Evolutionary conservation across 2,329 filamentous ascomycete species (phyloP), one percentile per base, ranked within the genome.

Genomic region (Fonsecaea multimorphosa): DNA sequence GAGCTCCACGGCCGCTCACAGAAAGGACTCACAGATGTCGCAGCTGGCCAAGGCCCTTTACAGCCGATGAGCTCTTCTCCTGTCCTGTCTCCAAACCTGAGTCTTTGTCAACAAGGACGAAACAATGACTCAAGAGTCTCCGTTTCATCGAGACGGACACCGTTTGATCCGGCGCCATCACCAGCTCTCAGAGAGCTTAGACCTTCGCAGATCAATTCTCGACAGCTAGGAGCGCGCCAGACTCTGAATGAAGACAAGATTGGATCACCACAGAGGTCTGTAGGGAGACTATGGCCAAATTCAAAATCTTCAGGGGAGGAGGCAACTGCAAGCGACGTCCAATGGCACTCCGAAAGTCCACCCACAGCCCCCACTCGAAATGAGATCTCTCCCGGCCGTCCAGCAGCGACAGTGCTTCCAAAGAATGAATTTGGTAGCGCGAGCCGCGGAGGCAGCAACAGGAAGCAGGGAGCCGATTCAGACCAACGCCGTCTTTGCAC

Each of bases 151-250:
- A 54, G 19, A 38, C 11, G 22, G n/a, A 46, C 24, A 16, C 12
- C 44, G 27, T 36, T 22, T 24, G 6, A 32, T 19, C 52, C 9
- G 5, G 52, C 40, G 22, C 49, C 5, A 36, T 52, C 55, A 9
- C 34, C 59, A n/a, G 36, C 9, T 22, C 44, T 65, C 4, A 57
- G n/a, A 38, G 63, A 65, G 46, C 32, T 63, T 27, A 52, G 31
- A 19, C 49, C 46, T n/a, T 56, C 63, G 14, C 38, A 61, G 36
- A n/a, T 60, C 16, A 68, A 65, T 34, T 36, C 49, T 12, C 59
- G 32, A 31, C 34, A 24, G 11, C 49, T 22, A 36, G 16, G 9
- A 24, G 12, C 49, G 11, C 16, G 14, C 27, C n/a, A 36, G 46
- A 16, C 40, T 64, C 19, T 44, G 38, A 19, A 19, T 8, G 38